Evolutionary conservation across 805 yeast genomes (phyloP).

Genomic region (Myxozyma geophila): DNA sequence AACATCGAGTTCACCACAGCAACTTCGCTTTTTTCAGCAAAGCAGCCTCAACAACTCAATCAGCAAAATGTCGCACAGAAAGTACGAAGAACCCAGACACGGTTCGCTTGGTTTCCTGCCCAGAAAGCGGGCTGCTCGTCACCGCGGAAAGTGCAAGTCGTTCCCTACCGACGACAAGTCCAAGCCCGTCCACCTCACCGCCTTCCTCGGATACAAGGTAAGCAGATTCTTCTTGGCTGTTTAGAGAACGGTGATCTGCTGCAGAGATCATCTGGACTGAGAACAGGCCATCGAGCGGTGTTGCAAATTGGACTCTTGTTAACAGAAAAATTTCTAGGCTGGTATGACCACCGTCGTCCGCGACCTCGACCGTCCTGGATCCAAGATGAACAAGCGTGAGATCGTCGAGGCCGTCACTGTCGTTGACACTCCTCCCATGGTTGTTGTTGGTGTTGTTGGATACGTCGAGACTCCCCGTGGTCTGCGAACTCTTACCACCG

Average conservation of each 20-base stretch:
- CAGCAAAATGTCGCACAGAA: conserved; percentile 93
- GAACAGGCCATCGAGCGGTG: background rate
- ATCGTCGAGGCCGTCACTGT: conserved; percentile 99
- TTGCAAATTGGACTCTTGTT: background rate
- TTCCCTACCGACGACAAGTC: conserved; percentile 99
- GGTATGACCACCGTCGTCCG: conserved; percentile 99
- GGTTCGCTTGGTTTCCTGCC: conserved; percentile 99
- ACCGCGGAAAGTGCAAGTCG: conserved; percentile 98
- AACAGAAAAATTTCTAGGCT: conserved; percentile 54
- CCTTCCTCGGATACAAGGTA: conserved; percentile 94
- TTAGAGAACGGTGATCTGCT: background rate
- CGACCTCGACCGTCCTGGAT: conserved; percentile 99
- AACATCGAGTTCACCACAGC: conserved; percentile 10
- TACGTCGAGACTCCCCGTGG: conserved; percentile 99
- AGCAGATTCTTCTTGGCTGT: background rate
- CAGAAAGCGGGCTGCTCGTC: conserved; percentile 99
- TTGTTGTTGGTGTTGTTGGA: conserved; percentile 99
- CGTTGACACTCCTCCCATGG: conserved; percentile 98
- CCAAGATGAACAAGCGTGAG: conserved; percentile 99
- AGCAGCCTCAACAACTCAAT: conserved; percentile 11
- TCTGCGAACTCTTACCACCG: conserved; percentile 98
- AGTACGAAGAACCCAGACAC: conserved; percentile 99
- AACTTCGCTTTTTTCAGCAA: conserved; percentile 20
- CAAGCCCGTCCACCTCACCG: conserved; percentile 98
- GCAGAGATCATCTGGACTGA: background rate